Evolutionary conservation across 2,329 filamentous ascomycete genomes (phyloP), one percentile per base, ranked within the genome.

Genomic region (Trichoderma simmonsii): DNA sequence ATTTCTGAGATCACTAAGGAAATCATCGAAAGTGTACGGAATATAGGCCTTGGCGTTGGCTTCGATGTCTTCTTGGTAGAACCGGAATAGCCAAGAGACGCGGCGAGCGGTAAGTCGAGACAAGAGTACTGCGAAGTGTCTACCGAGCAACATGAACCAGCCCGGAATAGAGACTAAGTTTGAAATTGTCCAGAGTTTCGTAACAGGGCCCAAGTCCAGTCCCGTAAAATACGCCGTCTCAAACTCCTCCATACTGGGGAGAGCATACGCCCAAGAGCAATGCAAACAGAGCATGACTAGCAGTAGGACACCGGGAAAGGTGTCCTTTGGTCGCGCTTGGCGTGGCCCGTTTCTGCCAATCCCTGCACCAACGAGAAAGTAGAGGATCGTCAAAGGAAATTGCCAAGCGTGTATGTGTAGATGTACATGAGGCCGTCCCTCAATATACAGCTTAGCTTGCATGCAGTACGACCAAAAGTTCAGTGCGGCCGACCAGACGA

Each of bases 1-100:
- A 21, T 15, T 11, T 0, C 0, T 0, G 18, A 48, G 18, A 48
- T 48, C n/a, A n/a, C 21, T 9, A 0, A n/a, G 0, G 43, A 48
- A 48, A 48, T 21, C 8, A 0, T 21, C 43, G 18, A 21, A n/a
- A 5, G 43, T 48, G 43, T 48, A 11, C 43, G 8, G n/a, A 21
- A 51, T 21, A 48, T 43, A 6, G 36, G 36, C 12, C 24, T 11
- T 3, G 8, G 39, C 11, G 26, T 64, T 21, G n/a, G 9, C 26
- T 24, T 32, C 7, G 18, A 30, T 24, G 4, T 48, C 39, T 14
- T 21, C 39, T 15, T 28, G 3, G 26, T 48, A 9, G 4, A 64
- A 28, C 11, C 26, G 34, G 34, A 51, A 64, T 6, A 64, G 8
- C 26, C 39, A 21, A 7, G 14, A 26, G 12, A 51, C 6, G 26